Evolutionary conservation across 768 basidiomycete genomes (phyloP).

Genomic region (Tylopilus sp.): DNA sequence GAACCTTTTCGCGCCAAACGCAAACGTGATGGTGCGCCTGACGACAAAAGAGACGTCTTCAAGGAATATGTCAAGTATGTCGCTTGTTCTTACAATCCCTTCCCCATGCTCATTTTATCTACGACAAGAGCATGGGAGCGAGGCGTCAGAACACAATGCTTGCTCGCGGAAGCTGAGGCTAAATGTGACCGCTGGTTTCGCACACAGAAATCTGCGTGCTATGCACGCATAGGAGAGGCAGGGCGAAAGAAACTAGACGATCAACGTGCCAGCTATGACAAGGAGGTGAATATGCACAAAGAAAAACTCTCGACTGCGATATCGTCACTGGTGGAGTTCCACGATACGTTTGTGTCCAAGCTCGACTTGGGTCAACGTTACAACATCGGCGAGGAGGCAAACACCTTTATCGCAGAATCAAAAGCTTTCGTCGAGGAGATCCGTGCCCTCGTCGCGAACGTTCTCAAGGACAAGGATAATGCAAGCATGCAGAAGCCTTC

Average conservation of each 20-base stretch:
- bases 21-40: slow-evolving; percentile 20
- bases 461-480: slow-evolving; percentile 16
- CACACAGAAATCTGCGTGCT: slow-evolving; percentile 29
- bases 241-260: slow-evolving; percentile 29
- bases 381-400: slow-evolving; percentile 18
- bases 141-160: slow-evolving; percentile 25
- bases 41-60: slow-evolving; percentile 23
- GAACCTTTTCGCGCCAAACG: slow-evolving; percentile 23
- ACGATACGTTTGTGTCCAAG: slow-evolving; percentile 20
- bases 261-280: slow-evolving; percentile 27
- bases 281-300: slow-evolving; percentile 18
- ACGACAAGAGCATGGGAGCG: slow-evolving; percentile 28
- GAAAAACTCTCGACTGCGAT: slow-evolving; percentile 26
- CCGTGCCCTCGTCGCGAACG: slow-evolving; percentile 19
- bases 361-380: slow-evolving; percentile 30
- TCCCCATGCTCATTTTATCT: neutral
- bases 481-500: neutral
- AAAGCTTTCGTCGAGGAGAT: slow-evolving; percentile 24
- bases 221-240: slow-evolving; percentile 29
- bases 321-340: slow-evolving; percentile 19
- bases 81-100: neutral
- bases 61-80: slow-evolving; percentile 31
- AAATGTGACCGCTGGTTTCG: slow-evolving; percentile 29
- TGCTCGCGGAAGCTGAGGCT: slow-evolving; percentile 27
- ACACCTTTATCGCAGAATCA: slow-evolving; percentile 23